Conservation (phyloP, 805 yeast species). For the Metschnikowia anglica region DNA sequence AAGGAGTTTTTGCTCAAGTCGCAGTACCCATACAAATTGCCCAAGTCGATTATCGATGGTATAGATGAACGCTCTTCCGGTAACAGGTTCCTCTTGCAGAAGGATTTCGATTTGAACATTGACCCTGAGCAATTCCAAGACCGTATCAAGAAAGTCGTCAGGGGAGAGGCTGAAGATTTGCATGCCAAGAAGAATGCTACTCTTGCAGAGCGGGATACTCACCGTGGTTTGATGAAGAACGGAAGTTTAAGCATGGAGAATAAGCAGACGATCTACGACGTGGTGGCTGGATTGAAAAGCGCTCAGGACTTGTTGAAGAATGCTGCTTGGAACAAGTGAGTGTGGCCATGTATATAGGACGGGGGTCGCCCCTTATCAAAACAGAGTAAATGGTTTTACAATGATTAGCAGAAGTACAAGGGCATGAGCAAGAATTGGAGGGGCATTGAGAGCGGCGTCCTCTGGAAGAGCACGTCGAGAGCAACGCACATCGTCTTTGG, state of each 20-base stretch:
- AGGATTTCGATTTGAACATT: constrained; percentile 26
- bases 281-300: constrained; percentile 30
- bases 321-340: constrained; percentile 28
- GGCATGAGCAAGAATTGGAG: background rate
- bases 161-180: constrained; percentile 30
- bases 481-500: no score
- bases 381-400: no score
- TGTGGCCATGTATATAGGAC: constrained; percentile 1
- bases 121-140: constrained; percentile 23
- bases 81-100: constrained; percentile 36
- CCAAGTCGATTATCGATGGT: constrained; percentile 31
- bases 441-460: no score
- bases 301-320: constrained; percentile 27
- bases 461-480: no score
- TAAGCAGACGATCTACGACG: constrained; percentile 32
- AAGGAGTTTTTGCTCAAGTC: constrained; percentile 39
- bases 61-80: constrained; percentile 20
- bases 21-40: constrained; percentile 42
- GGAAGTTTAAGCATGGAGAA: constrained; percentile 27
- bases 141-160: constrained; percentile 32
- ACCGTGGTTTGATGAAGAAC: constrained; percentile 29
- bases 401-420: background rate
- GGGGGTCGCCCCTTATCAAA: background rate
- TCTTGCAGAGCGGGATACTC: constrained; percentile 14
- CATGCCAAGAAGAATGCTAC: constrained; percentile 1